phyloP scores from a whole-genome alignment of 2,329 filamentous ascomycete species.

The Scleromitrula shiraiana region DNA sequence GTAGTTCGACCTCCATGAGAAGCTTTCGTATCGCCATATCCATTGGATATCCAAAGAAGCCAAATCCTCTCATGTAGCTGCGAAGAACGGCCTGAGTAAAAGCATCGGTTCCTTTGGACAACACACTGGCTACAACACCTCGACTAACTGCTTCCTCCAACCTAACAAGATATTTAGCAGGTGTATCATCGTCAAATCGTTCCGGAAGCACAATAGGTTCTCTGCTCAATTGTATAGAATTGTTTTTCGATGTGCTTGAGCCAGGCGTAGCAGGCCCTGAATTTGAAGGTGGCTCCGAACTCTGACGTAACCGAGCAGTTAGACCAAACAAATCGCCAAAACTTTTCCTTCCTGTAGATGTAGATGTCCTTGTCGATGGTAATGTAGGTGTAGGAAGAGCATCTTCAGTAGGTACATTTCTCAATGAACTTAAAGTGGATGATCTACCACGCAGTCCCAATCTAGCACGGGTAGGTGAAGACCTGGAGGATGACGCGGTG shows the following conservation, averaged over 20 bases:
- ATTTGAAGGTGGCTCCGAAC: constrained; percentile 64
- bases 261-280: constrained; percentile 65
- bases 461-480: constrained; percentile 55
- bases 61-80: constrained; percentile 92
- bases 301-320: constrained; percentile 67
- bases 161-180: constrained; percentile 78
- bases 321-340: constrained; percentile 83
- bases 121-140: constrained; percentile 72
- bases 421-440: constrained; percentile 80
- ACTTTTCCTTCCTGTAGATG: constrained; percentile 85
- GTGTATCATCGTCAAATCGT: constrained; percentile 78
- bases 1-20: constrained; percentile 91
- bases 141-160: constrained; percentile 74
- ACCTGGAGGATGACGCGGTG: constrained; percentile 53
- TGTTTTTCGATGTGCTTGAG: constrained; percentile 67
- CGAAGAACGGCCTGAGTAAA: constrained; percentile 79
- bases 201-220: constrained; percentile 60
- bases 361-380: constrained; percentile 57
- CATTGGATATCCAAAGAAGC: constrained; percentile 93
- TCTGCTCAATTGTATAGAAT: constrained; percentile 69
- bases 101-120: constrained; percentile 78
- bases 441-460: constrained; percentile 66
- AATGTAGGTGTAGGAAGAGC: constrained; percentile 57
- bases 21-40: constrained; percentile 96
- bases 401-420: constrained; percentile 63